These are phyloP conservation scores for Acacia confusa DNA, from an alignment of 306 rosid species.

Conservation along the genomic window DNA sequence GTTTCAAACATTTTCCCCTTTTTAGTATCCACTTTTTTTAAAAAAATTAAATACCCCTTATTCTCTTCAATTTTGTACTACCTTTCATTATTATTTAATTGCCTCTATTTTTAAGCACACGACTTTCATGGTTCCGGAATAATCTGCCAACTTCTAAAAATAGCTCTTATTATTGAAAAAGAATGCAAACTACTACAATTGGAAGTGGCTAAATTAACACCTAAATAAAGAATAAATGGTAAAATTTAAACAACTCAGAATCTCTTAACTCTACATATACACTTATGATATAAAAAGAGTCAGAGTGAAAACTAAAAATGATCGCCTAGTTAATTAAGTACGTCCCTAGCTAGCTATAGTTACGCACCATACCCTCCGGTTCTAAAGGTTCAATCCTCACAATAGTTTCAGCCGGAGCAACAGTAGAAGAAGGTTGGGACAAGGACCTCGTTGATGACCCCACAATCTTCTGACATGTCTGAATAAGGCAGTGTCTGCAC, in stretches of 20 bases:
- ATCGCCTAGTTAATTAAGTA: too few relatives aligned
- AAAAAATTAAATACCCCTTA: too few relatives aligned
- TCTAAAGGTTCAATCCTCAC: conserved; percentile 52
- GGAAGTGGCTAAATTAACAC: conserved; percentile 29
- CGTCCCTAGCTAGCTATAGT: conserved; percentile 34
- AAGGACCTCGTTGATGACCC: conserved; percentile 30
- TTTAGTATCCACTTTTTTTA: not conserved
- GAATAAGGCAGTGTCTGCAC: conserved; percentile 80
- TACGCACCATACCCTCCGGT: conserved; percentile 59
- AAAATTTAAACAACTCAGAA: not conserved
- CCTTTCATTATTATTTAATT: too few relatives aligned
- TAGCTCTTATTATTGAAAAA: conserved; percentile 16
- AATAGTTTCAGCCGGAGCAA: conserved; percentile 37
- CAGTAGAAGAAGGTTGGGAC: conserved; percentile 29
- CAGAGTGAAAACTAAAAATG: too few relatives aligned
- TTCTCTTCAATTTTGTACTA: too few relatives aligned
- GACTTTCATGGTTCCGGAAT: not conserved
- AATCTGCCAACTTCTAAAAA: not conserved
- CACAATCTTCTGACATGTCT: conserved; percentile 73
- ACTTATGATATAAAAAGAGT: not conserved
- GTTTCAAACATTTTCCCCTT: not conserved
- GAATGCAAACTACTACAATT: conserved; percentile 23
- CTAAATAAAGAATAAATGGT: not conserved
- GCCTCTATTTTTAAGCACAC: not conserved
- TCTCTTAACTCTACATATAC: not conserved